Evolutionary conservation across 192 early-diverging fungal genomes (phyloP).

Genomic region (Glomus cerebriforme): DNA sequence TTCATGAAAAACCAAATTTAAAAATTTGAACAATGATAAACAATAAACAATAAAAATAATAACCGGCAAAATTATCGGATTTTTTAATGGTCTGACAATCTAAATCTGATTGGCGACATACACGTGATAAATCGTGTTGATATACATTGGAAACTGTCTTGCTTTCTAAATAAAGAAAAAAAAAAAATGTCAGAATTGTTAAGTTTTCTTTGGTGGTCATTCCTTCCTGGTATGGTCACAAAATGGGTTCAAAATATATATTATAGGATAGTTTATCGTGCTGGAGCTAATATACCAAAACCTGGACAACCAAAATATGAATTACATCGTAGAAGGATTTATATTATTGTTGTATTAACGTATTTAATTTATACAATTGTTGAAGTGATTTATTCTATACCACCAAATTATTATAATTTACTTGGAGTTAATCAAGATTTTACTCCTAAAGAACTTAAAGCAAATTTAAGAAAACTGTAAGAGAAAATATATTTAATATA

Average conservation of each 20-base stretch:
- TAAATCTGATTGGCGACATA: no score
- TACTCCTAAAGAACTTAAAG: constrained; percentile 39
- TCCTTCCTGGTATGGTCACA: constrained; percentile 44
- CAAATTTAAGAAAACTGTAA: constrained; percentile 44
- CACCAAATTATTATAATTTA: constrained; percentile 43
- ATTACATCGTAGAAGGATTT: constrained; percentile 45
- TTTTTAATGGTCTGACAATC: no score
- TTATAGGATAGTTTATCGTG: constrained; percentile 43
- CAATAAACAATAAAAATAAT: no score
- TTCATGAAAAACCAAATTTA: no score
- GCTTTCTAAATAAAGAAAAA: no score
- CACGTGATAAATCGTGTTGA: no score
- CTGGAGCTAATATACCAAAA: constrained; percentile 39
- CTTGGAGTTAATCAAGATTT: constrained; percentile 41
- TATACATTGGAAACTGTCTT: no score
- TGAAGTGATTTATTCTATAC: constrained; percentile 40
- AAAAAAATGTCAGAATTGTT: neutral
- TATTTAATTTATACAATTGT: constrained; percentile 49
- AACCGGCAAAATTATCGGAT: no score
- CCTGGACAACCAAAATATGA: constrained; percentile 41
- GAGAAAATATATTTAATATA: neutral
- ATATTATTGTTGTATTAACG: constrained; percentile 40
- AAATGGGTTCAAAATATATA: constrained; percentile 42
- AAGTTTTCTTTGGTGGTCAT: constrained; percentile 1
- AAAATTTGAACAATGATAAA: no score